Evolutionary conservation across 139 green algal species (phyloP).

Genomic region (Haematococcus sp.): DNA sequence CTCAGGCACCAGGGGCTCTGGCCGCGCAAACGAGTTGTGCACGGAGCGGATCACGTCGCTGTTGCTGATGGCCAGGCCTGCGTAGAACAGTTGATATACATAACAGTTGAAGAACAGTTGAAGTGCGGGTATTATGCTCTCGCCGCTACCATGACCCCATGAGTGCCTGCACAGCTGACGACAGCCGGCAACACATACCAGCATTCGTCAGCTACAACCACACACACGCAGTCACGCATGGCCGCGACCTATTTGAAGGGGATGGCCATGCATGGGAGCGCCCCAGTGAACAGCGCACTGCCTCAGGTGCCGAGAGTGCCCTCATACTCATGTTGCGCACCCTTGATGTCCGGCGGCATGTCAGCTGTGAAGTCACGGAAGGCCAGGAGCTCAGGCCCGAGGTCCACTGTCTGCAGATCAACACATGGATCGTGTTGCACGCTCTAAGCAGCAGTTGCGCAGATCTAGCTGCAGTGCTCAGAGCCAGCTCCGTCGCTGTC

Average conservation of each 20-base stretch:
- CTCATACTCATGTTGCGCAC: constrained; percentile 18
- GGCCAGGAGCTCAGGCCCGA: constrained; percentile 68
- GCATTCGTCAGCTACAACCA: background rate
- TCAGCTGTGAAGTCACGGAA: constrained; percentile 86
- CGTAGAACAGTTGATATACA: background rate
- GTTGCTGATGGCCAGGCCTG: constrained; percentile 93
- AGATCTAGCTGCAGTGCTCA: no score
- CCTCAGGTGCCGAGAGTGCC: no score
- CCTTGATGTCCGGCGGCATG: constrained; percentile 70
- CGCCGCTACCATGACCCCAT: background rate
- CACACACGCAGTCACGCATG: background rate
- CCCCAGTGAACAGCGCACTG: no score
- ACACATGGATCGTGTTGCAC: no score
- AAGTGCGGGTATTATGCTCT: background rate
- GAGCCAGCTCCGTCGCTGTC: no score
- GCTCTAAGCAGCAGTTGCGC: no score
- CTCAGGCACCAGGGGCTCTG: constrained; percentile 81
- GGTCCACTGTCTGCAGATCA: constrained; percentile 27
- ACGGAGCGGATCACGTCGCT: constrained; percentile 85
- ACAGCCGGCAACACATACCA: background rate
- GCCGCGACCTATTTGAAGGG: no score
- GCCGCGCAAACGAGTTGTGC: constrained; percentile 95
- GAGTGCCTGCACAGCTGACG: background rate
- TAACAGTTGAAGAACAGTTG: no score
- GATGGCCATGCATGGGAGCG: no score